These are phyloP conservation scores for Murraya paniculata DNA, from an alignment of 345 rosid genomes.

Conservation along the genomic window DNA sequence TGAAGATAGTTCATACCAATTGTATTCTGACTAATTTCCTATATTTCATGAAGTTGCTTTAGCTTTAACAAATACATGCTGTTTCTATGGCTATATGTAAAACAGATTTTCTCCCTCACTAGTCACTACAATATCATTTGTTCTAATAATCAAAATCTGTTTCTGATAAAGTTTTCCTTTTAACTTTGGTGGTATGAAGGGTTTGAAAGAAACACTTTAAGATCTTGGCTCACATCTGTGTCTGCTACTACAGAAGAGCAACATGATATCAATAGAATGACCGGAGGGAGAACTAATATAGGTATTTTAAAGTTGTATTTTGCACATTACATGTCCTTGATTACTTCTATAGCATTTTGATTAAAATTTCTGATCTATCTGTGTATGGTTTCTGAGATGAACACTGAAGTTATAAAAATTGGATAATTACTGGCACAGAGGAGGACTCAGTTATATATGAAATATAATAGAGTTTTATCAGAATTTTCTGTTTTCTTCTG, in stretches of 20 bases:
- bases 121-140: not conserved
- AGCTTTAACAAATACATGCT: not conserved
- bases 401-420: not conserved
- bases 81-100: not conserved
- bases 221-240: slow-evolving; percentile 70
- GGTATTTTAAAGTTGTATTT: slow-evolving; percentile 35
- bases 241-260: slow-evolving; percentile 39
- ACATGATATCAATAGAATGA: slow-evolving; percentile 16
- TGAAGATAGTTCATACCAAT: slow-evolving; percentile 10
- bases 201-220: slow-evolving; percentile 45
- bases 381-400: not conserved
- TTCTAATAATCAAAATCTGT: not conserved
- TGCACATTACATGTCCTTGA: not conserved
- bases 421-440: not conserved
- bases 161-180: slow-evolving; percentile 11
- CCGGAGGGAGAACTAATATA: slow-evolving; percentile 26
- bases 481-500: not conserved
- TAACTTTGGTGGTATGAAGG: slow-evolving; percentile 30
- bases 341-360: not conserved
- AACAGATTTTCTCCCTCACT: not conserved
- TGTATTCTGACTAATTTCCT: not conserved
- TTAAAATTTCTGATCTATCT: not conserved
- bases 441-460: not conserved
- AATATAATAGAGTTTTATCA: not conserved
- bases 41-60: not conserved